phyloP scores from a whole-genome alignment of 1,284 basidiomycete genomes.

The Apiotrichum siamense region DNA sequence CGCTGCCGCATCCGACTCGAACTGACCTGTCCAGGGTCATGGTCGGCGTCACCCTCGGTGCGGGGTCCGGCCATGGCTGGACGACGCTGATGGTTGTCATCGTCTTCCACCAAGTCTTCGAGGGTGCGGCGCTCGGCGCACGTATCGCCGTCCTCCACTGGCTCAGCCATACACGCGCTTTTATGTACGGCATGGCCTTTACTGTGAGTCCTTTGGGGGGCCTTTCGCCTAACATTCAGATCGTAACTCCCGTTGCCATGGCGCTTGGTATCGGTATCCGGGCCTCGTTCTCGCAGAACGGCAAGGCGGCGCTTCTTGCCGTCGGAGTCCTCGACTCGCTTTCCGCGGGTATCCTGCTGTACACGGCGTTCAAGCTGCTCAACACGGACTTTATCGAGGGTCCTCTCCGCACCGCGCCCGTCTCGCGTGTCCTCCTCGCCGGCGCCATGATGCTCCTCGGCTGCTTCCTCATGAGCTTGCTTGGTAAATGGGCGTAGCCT shows the following conservation, averaged over 20 bases:
- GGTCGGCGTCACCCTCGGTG: constrained; percentile 25
- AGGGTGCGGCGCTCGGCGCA: constrained; percentile 30
- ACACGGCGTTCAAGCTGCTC: constrained; percentile 31
- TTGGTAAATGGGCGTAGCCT: constrained; percentile 41
- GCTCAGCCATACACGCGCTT: constrained; percentile 11
- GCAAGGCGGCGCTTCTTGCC: constrained; percentile 27
- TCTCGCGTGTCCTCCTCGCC: constrained; percentile 21
- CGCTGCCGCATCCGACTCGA: background rate
- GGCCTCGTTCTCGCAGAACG: constrained; percentile 30
- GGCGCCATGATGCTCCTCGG: constrained; percentile 41
- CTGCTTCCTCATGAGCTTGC: constrained; percentile 38
- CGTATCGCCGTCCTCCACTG: constrained; percentile 25
- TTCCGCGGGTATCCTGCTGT: constrained; percentile 70
- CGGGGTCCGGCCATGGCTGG: constrained; percentile 21
- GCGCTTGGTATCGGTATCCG: constrained; percentile 32
- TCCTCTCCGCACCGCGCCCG: constrained; percentile 15
- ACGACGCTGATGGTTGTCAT: constrained; percentile 24
- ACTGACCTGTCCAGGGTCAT: constrained; percentile 8
- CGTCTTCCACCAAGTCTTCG: constrained; percentile 37
- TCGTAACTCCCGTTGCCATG: constrained; percentile 26
- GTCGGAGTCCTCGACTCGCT: constrained; percentile 55
- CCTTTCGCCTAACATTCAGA: background rate
- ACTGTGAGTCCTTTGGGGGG: constrained; percentile 3
- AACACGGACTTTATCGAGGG: constrained; percentile 26
- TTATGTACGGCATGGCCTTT: constrained; percentile 23